Evolutionary conservation across 2,329 filamentous ascomycete species (phyloP).

Genomic region (Scorias spongiosa): DNA sequence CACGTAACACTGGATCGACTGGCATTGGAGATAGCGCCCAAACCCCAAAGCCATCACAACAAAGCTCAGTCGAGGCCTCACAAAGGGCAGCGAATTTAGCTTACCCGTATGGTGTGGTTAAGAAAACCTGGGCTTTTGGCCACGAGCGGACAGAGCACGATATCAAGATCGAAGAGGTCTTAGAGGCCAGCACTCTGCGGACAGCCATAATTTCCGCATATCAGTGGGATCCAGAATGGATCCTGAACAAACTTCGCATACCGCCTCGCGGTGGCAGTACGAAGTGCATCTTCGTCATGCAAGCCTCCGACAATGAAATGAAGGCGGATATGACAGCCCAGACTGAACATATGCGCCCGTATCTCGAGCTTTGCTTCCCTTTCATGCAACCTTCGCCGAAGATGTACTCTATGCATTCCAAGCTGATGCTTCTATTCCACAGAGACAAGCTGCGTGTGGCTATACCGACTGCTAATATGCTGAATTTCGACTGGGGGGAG

Average conservation of each 20-base stretch:
- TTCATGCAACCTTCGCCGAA: slow-evolving; percentile 55
- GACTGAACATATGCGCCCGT: slow-evolving; percentile 16
- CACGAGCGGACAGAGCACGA: slow-evolving; percentile 49
- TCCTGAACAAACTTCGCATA: slow-evolving; percentile 45
- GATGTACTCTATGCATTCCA: slow-evolving; percentile 66
- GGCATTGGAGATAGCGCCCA: not conserved
- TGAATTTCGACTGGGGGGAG: slow-evolving; percentile 81
- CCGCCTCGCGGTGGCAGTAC: slow-evolving; percentile 40
- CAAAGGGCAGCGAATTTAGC: slow-evolving; percentile 12
- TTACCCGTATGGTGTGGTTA: slow-evolving; percentile 51
- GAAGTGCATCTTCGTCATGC: slow-evolving; percentile 43
- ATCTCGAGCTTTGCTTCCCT: slow-evolving; percentile 61
- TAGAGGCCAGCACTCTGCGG: slow-evolving; percentile 56
- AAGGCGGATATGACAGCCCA: slow-evolving; percentile 14
- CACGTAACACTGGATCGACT: not conserved
- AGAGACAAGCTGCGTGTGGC: slow-evolving; percentile 59
- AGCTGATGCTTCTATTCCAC: slow-evolving; percentile 81
- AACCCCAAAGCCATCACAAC: not conserved
- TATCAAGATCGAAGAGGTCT: slow-evolving; percentile 74
- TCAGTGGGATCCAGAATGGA: slow-evolving; percentile 71
- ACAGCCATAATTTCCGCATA: slow-evolving; percentile 76
- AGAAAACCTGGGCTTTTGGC: slow-evolving; percentile 63
- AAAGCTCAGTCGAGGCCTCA: not conserved
- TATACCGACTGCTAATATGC: slow-evolving; percentile 75
- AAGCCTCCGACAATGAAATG: slow-evolving; percentile 35